Conservation (phyloP, 176 grass and related monocot species). For the Calamus simplicifolius region DNA sequence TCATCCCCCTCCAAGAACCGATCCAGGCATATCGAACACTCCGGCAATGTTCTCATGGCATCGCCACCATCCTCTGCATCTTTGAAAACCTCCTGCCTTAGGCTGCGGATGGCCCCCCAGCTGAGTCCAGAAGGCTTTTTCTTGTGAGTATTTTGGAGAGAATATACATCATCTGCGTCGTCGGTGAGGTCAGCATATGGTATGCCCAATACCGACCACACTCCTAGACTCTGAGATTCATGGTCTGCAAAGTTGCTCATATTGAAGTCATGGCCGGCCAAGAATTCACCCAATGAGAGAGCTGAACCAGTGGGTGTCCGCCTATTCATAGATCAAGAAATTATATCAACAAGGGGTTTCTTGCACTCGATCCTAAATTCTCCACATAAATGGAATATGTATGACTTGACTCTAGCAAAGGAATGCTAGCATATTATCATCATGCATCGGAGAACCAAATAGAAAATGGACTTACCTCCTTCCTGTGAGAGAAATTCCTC, state of each 20-base stretch:
- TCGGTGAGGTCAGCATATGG: constrained; percentile 23
- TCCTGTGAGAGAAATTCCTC: constrained; percentile 55
- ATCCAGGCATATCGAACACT: constrained; percentile 93
- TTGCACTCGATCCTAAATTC: not conserved
- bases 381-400: not conserved
- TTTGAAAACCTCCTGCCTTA: constrained; percentile 62
- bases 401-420: not conserved
- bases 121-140: constrained; percentile 62
- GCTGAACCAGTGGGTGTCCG: constrained; percentile 17
- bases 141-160: constrained; percentile 12
- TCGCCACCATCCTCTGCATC: constrained; percentile 38
- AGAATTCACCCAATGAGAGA: constrained; percentile 51
- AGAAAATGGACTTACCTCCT: constrained; percentile 18
- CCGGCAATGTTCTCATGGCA: constrained; percentile 18
- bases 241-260: constrained; percentile 35
- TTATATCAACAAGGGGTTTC: not conserved
- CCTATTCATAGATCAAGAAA: constrained; percentile 37
- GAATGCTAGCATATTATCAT: not conserved
- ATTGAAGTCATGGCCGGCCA: constrained; percentile 37
- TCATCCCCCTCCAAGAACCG: constrained; percentile 47
- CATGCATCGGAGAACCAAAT: not conserved
- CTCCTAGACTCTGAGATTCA: constrained; percentile 16
- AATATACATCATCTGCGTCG: constrained; percentile 32
- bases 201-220: constrained; percentile 19
- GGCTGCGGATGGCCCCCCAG: constrained; percentile 38